A percentile compares a stretch with the other conserved stretches of the same genome.
These are phyloP conservation scores for Cymodocea nodosa DNA, from an alignment of 116 monocot species.

Conservation along the genomic window DNA sequence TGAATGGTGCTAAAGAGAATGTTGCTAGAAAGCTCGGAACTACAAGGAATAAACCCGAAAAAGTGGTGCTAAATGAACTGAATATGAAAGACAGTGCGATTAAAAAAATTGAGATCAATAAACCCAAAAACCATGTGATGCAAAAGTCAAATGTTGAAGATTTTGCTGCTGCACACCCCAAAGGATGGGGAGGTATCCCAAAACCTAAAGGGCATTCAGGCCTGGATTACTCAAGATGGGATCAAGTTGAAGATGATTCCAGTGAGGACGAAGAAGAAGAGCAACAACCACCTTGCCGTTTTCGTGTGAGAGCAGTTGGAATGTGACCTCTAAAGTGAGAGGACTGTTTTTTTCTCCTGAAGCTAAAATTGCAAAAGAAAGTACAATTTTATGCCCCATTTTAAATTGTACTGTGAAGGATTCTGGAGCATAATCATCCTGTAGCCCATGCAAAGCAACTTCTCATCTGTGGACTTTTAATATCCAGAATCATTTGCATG, in stretches of 20 bases:
- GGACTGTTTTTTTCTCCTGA: too few relatives aligned
- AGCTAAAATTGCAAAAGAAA: too few relatives aligned
- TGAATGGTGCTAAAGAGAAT: neutral
- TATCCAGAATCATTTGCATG: too few relatives aligned
- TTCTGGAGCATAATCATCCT: too few relatives aligned
- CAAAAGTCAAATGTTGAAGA: neutral
- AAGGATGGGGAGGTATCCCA: conserved; percentile 62
- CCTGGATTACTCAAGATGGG: conserved; percentile 94
- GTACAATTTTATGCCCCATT: too few relatives aligned
- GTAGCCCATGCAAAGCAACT: too few relatives aligned
- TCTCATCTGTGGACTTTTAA: too few relatives aligned
- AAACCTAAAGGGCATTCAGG: conserved; percentile 91
- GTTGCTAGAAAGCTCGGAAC: neutral
- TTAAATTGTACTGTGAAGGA: too few relatives aligned
- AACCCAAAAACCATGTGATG: neutral
- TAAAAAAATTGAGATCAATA: neutral
- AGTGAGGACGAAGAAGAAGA: conserved; percentile 66
- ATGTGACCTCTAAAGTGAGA: conserved; percentile 61
- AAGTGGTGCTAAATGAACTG: neutral
- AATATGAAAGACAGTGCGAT: neutral
- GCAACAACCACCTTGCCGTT: conserved; percentile 56
- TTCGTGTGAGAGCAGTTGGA: conserved; percentile 72
- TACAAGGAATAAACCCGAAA: neutral
- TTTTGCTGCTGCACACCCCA: conserved; percentile 14
- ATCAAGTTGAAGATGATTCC: conserved; percentile 74